Percentiles rank a stretch among this genome's conserved stretches.
phyloP scores from a whole-genome alignment of 2,329 filamentous ascomycete genomes.

The Neofusicoccum laricinum region DNA sequence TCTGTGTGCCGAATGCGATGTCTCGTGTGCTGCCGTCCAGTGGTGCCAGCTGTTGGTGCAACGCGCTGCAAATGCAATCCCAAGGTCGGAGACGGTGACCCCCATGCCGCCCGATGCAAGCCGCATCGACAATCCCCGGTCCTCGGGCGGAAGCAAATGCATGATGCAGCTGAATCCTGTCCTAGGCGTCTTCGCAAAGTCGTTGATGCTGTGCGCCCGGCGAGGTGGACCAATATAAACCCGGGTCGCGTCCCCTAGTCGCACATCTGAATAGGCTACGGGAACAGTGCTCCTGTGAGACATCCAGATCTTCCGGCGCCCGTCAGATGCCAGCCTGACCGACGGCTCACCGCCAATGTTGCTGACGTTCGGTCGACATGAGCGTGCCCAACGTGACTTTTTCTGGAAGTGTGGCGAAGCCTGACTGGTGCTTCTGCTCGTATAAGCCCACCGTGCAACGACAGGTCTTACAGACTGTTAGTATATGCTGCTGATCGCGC shows the following conservation, averaged over 20 bases:
- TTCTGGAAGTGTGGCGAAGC: slow-evolving; percentile 11
- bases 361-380: slow-evolving; percentile 1
- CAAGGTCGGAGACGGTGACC: background rate
- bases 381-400: slow-evolving; percentile 8
- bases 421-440: slow-evolving; percentile 14
- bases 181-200: background rate
- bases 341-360: slow-evolving; percentile 10
- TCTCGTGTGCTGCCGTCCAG: slow-evolving; percentile 11
- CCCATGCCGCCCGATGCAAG: slow-evolving; percentile 4
- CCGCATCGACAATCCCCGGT: slow-evolving; percentile 13
- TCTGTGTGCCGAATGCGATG: slow-evolving; percentile 16
- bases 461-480: slow-evolving; percentile 1
- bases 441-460: slow-evolving; percentile 10
- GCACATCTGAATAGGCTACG: slow-evolving; percentile 13
- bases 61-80: background rate
- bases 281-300: slow-evolving; percentile 9
- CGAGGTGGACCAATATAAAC: slow-evolving; percentile 14
- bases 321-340: slow-evolving; percentile 12
- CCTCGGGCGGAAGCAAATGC: slow-evolving; percentile 9
- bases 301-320: slow-evolving; percentile 15
- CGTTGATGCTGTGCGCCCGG: slow-evolving; percentile 12
- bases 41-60: slow-evolving; percentile 14
- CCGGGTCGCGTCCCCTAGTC: slow-evolving; percentile 7
- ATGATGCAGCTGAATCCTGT: slow-evolving; percentile 7
- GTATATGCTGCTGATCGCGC: slow-evolving; percentile 11